Evolutionary conservation across 108 stramenopile genomes (phyloP).

Genomic region (Chaetoceros tenuissimus): DNA sequence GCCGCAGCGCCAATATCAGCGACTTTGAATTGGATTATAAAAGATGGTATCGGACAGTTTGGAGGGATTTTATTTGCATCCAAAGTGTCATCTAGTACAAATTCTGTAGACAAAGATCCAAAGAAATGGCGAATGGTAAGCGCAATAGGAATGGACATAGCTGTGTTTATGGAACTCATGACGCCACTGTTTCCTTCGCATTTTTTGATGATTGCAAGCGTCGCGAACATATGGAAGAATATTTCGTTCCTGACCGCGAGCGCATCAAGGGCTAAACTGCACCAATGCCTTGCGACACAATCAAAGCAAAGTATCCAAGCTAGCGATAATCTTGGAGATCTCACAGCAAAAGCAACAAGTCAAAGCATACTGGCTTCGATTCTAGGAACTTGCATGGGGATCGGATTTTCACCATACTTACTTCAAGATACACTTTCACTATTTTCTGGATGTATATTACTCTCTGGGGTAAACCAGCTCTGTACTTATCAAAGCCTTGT

Average conservation of each 20-base stretch:
- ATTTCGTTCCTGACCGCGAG: conserved; percentile 87
- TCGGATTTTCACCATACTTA: conserved; percentile 56
- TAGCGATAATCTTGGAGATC: conserved; percentile 87
- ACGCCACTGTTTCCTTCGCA: conserved; percentile 65
- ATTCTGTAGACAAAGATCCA: conserved; percentile 76
- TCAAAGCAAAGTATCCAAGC: not conserved
- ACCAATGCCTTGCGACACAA: conserved; percentile 55
- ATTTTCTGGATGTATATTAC: conserved; percentile 38
- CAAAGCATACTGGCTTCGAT: conserved; percentile 87
- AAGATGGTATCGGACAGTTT: conserved; percentile 93
- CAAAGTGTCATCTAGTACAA: conserved; percentile 48
- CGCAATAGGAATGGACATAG: conserved; percentile 72
- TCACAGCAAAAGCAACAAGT: conserved; percentile 93
- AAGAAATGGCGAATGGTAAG: conserved; percentile 89
- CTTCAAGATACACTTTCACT: conserved; percentile 34
- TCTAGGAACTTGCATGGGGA: conserved; percentile 82
- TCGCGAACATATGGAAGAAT: conserved; percentile 97
- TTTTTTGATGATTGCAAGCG: conserved; percentile 78
- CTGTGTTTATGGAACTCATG: conserved; percentile 80
- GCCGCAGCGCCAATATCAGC: conserved; percentile 89
- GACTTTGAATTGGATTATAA: conserved; percentile 96
- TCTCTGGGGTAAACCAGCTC: conserved; percentile 62
- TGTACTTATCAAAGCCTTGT: conserved; percentile 74
- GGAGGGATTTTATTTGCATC: conserved; percentile 91
- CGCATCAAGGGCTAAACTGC: conserved; percentile 89